Base-by-base conservation (phyloP, 2,329 filamentous ascomycete genomes). In the Amauroascus verrucosus region DNA sequence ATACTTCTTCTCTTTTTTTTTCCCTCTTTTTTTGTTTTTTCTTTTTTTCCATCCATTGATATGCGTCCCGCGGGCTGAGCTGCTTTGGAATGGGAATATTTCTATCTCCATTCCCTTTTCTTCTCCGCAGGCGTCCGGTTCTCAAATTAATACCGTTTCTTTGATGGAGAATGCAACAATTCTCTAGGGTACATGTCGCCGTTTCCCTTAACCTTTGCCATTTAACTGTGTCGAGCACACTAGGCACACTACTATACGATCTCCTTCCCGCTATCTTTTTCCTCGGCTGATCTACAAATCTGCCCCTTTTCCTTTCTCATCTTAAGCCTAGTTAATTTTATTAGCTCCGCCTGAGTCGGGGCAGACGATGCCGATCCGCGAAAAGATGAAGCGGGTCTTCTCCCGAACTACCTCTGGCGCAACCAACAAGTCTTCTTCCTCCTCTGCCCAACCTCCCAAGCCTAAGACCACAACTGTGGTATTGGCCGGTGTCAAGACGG, bases 401-500 rank as follows among this genome's bases (percentile, higher is more conserved):
- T 56, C 53, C 51, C 54, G 58, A 38, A 46, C 38, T 22, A 28
- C 51, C 48, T 37, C 51, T 30, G 33, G 50, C 44, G 14, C 30
- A 26, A 32, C 38, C 28, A 49, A 37, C n/a, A n/a, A n/a, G n/a
- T n/a, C n/a, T n/a, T n/a, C n/a, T 9, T 22, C 41, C 28, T 22
- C 18, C 37, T 30, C 45, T 8, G 26, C 52, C 22, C 11, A 63
- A 22, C 41, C 20, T 30, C 7, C 51, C 32, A 47, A 53, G 28
- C 32, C 44, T 7, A 53, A 53, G 26, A 8, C 51, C 7, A 53
- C 43, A 8, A 53, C 51, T 16, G 37, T 53, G 11, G 14, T 65
- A 63, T 3, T 70, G 68, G 14, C 72, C 66, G 16, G 41, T 13
- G 38, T 53, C 51, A 53, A 53, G 28, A 33, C 51, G 13, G 48